phyloP scores from a whole-genome alignment of 768 basidiomycete species.

The Suillus decipiens region DNA sequence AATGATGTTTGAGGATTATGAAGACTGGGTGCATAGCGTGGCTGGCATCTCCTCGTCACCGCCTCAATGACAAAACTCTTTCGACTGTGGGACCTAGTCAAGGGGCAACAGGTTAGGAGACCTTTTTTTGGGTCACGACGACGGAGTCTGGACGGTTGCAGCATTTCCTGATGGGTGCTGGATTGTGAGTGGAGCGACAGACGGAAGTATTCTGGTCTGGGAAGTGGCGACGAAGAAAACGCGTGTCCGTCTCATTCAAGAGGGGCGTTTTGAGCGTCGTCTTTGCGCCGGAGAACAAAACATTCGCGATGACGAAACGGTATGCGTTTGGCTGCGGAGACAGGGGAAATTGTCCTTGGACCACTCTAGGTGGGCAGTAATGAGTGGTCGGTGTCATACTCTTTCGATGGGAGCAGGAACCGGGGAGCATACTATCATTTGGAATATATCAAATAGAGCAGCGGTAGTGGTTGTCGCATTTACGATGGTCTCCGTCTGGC shows the following conservation, averaged over 20 bases:
- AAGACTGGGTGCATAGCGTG: neutral
- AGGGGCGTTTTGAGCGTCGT: slow-evolving; percentile 60
- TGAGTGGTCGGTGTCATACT: slow-evolving; percentile 3
- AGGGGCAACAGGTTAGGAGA: slow-evolving; percentile 6
- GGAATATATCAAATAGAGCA: neutral
- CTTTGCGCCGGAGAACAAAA: slow-evolving; percentile 69
- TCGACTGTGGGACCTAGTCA: slow-evolving; percentile 9
- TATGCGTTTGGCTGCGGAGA: slow-evolving; percentile 1
- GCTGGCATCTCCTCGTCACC: slow-evolving; percentile 9
- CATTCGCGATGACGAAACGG: neutral
- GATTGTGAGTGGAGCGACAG: neutral
- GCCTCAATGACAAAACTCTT: slow-evolving; percentile 16
- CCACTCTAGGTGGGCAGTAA: neutral
- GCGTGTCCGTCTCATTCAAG: slow-evolving; percentile 37
- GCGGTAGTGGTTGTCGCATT: neutral
- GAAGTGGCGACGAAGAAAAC: slow-evolving; percentile 57
- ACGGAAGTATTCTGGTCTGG: slow-evolving; percentile 1
- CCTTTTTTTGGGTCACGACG: slow-evolving; percentile 9
- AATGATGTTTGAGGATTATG: neutral
- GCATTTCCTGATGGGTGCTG: slow-evolving; percentile 1
- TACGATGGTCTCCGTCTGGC: neutral
- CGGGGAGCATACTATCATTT: neutral
- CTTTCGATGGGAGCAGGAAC: slow-evolving; percentile 13
- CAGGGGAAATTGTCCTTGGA: neutral
- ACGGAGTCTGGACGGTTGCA: neutral